Conservation (phyloP, 176 grass and related monocot species). For the Echinochloa phyllopogon region DNA sequence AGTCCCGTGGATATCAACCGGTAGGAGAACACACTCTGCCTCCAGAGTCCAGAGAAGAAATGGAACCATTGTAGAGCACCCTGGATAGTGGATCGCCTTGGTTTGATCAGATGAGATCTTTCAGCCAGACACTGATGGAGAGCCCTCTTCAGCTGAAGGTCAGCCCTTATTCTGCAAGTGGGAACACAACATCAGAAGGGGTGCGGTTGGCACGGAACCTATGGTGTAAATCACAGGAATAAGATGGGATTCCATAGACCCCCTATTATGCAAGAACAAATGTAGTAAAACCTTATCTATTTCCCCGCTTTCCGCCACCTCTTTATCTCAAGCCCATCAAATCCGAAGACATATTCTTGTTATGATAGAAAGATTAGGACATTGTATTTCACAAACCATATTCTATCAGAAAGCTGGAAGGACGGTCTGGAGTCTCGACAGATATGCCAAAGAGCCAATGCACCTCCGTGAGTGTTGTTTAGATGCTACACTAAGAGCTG, state of each 20-base stretch:
- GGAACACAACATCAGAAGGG: conserved; percentile 38
- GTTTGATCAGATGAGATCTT: neutral
- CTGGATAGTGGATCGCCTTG: conserved; percentile 17
- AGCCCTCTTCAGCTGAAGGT: neutral
- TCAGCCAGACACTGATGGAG: neutral
- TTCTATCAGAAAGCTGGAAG: conserved; percentile 34
- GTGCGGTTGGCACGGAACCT: conserved; percentile 20
- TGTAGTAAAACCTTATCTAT: conserved; percentile 50
- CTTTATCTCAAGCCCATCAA: conserved; percentile 44
- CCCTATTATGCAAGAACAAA: conserved; percentile 46
- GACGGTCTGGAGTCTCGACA: neutral
- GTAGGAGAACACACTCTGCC: neutral
- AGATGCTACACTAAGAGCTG: conserved; percentile 32
- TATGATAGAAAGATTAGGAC: conserved; percentile 47
- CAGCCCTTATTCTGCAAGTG: conserved; percentile 8
- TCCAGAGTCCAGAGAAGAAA: neutral
- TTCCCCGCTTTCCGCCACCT: conserved; percentile 30
- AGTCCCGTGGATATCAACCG: conserved; percentile 8
- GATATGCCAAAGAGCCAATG: conserved; percentile 22
- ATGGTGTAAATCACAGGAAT: conserved; percentile 47
- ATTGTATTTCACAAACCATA: conserved; percentile 46
- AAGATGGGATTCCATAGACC: conserved; percentile 45
- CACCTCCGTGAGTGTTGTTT: conserved; percentile 1
- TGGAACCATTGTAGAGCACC: neutral
- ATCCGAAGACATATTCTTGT: conserved; percentile 39